Base-by-base conservation (phyloP, 2,329 filamentous ascomycete genomes). In the Stagonosporopsis rhizophila region DNA sequence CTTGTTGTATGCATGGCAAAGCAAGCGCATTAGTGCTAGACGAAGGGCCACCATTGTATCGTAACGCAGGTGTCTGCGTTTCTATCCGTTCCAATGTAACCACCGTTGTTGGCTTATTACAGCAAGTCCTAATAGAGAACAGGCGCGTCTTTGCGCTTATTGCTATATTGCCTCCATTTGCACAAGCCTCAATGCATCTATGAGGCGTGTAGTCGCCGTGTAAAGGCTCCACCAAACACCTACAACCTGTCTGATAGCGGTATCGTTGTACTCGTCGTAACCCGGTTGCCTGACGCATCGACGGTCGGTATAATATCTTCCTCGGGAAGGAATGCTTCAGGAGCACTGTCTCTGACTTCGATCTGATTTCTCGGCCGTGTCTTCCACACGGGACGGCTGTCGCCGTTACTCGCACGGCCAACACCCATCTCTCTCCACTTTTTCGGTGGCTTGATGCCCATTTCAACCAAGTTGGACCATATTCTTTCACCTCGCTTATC, bases 381-480 rank as follows among this genome's bases (percentile, higher is more conserved):
- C 60, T 77, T 77, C 73, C 75, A 77, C 34, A 60, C 64, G 2
- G 75, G 75, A 8, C 51, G 44, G 22, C 52, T 56, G 48, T 67
- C 56, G 12, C 73, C 73, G 14, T 62, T 50, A 22, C 58, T 34
- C 14, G 71, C 65, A 35, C 66, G 71, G 1, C 75, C 75, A 6
- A 80, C 75, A 19, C 78, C 79, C 75, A 78, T 77, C 17, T 77
- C 77, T 56, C 81, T 79, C 75, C 81, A 84, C 63, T 79, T 80
- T 70, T 79, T 81, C 34, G 81, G 81, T n/a, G 84, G 84, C 62
- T 84, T 82, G 55, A 86, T 76, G 2, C 86, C 86, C 61, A 76
- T 63, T 65, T 78, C 77, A 4, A 79, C 78, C 67, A 81, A 69
- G 39, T 79, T 77, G 5, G 70, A 66, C 80, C 81, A 83, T 59